phyloP scores from a whole-genome alignment of 2,329 filamentous ascomycete species.

The Ophiostoma piceae region DNA sequence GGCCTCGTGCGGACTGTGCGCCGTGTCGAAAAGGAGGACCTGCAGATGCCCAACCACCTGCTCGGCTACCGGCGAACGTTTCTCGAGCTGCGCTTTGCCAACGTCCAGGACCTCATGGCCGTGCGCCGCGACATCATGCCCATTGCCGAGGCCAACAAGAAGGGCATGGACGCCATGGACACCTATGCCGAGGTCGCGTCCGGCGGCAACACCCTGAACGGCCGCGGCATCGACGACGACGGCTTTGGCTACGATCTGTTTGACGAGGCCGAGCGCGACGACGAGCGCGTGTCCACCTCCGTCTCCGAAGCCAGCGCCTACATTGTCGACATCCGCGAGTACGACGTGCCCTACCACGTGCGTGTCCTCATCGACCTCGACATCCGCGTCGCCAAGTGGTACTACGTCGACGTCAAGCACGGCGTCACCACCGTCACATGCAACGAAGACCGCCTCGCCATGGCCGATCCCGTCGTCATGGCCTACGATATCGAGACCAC shows the following conservation, averaged over 20 bases:
- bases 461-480: conserved; percentile 94
- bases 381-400: conserved; percentile 95
- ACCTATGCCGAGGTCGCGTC: conserved; percentile 94
- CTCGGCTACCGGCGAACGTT: conserved; percentile 86
- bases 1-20: conserved; percentile 75
- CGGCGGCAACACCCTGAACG: conserved; percentile 57
- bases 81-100: conserved; percentile 78
- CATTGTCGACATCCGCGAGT: conserved; percentile 97
- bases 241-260: conserved; percentile 62
- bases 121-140: conserved; percentile 80
- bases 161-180: conserved; percentile 94
- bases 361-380: conserved; percentile 97
- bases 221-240: conserved; percentile 42
- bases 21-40: conserved; percentile 83
- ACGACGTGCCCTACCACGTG: conserved; percentile 98
- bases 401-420: conserved; percentile 89
- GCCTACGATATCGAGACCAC: conserved; percentile 99
- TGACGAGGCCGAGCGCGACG: conserved; percentile 73
- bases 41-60: conserved; percentile 92
- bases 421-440: conserved; percentile 77
- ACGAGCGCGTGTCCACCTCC: conserved; percentile 44
- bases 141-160: conserved; percentile 92
- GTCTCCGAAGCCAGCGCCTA: conserved; percentile 91
- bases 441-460: conserved; percentile 79
- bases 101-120: conserved; percentile 79